These are phyloP conservation scores for Mikania micrantha DNA, from an alignment of 129 eudicot genomes.

Conservation along the genomic window DNA sequence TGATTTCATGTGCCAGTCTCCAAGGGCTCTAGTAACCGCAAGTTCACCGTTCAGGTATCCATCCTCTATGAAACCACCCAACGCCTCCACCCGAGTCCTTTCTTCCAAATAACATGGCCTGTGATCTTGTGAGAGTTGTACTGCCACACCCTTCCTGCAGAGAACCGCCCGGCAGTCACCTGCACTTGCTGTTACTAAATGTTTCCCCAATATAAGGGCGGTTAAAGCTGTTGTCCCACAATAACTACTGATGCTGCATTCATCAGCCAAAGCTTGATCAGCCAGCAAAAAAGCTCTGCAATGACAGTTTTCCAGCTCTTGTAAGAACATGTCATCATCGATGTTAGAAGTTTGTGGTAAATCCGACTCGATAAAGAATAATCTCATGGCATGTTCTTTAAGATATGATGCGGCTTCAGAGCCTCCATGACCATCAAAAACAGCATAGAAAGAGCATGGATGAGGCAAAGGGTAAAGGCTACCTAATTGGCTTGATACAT, in stretches of 20 bases:
- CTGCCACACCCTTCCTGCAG: conserved; percentile 74
- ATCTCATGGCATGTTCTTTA: conserved; percentile 38
- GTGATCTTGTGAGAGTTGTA: conserved; percentile 82
- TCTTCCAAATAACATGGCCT: conserved; percentile 66
- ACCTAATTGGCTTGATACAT: conserved; percentile 42
- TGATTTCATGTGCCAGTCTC: conserved; percentile 98
- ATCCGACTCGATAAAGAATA: conserved; percentile 49
- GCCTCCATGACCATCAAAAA: conserved; percentile 80
- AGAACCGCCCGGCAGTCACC: conserved; percentile 97
- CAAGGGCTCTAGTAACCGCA: conserved; percentile 87
- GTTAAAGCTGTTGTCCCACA: conserved; percentile 73
- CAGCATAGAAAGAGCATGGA: conserved; percentile 56
- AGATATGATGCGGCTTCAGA: conserved; percentile 58
- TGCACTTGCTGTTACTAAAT: conserved; percentile 44
- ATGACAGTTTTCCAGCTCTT: conserved; percentile 36
- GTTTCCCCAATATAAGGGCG: conserved; percentile 39
- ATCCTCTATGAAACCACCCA: conserved; percentile 83
- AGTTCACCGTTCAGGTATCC: conserved; percentile 84
- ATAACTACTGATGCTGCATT: conserved; percentile 30
- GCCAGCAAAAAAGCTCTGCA: conserved; percentile 42
- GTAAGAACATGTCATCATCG: conserved; percentile 29
- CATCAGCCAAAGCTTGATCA: conserved; percentile 56
- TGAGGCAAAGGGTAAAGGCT: conserved; percentile 34
- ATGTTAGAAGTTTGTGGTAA: conserved; percentile 38
- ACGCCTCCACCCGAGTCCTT: conserved; percentile 55